These are phyloP conservation scores for Cryoendolithus antarcticus DNA, from an alignment of 2,329 filamentous ascomycete genomes.

Conservation along the genomic window DNA sequence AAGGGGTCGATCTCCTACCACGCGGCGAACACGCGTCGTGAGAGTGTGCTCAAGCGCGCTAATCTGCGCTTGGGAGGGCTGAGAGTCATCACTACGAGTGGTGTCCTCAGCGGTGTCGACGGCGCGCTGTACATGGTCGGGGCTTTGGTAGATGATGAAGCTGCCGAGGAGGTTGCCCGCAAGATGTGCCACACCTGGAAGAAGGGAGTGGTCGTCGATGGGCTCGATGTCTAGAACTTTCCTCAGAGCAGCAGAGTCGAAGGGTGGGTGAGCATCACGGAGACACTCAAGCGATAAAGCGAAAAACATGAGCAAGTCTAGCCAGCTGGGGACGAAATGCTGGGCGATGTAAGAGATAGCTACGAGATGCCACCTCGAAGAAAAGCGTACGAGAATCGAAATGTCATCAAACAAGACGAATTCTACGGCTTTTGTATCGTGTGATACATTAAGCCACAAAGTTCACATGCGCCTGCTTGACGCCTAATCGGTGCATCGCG, in stretches of 20 bases:
- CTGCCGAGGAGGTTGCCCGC: constrained; percentile 62
- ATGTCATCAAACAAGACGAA: too few species aligned
- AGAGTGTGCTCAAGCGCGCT: constrained; percentile 67
- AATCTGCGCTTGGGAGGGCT: constrained; percentile 58
- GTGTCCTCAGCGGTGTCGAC: constrained; percentile 69
- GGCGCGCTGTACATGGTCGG: constrained; percentile 75
- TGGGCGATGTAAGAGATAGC: background rate
- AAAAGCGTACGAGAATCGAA: constrained; percentile 5
- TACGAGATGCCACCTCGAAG: constrained; percentile 8
- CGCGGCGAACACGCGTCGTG: constrained; percentile 59
- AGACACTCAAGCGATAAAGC: background rate
- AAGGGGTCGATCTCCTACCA: constrained; percentile 79
- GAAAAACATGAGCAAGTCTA: background rate
- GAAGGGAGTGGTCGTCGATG: constrained; percentile 75
- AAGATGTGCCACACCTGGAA: constrained; percentile 73
- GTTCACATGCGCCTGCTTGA: too few species aligned
- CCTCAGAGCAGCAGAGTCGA: background rate
- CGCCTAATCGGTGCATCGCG: too few species aligned
- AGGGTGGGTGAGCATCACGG: constrained; percentile 1
- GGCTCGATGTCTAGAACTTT: constrained; percentile 58
- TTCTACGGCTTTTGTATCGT: too few species aligned
- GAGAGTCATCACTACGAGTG: constrained; percentile 68
- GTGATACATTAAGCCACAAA: too few species aligned
- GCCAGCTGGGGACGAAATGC: too few species aligned
- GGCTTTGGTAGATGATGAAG: constrained; percentile 65